These are phyloP conservation scores for Kappamyces sp. DNA, from an alignment of 192 early-diverging fungal species.

Conservation along the genomic window DNA sequence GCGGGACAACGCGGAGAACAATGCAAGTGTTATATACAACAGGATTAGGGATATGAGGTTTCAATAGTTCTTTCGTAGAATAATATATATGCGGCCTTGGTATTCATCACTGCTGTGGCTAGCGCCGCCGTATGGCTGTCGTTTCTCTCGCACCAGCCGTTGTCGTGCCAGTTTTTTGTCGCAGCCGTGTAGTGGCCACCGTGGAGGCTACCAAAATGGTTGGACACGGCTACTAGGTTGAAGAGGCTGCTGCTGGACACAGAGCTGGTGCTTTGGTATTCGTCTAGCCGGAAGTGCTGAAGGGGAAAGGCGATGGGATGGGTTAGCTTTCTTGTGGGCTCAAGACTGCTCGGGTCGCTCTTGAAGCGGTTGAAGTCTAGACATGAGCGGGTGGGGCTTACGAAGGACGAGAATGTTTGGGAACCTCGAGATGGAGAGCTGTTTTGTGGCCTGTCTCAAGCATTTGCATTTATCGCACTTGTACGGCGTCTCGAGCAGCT, in stretches of 20 bases:
- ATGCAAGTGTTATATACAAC: no score
- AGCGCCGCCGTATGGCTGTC: not conserved
- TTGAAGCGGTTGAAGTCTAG: constrained; percentile 19
- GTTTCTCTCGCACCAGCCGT: constrained; percentile 8
- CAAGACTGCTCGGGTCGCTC: not conserved
- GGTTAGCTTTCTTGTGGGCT: not conserved
- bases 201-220: constrained; percentile 22
- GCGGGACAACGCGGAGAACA: not conserved
- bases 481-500: constrained; percentile 62
- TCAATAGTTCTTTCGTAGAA: constrained; percentile 12
- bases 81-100: constrained; percentile 15
- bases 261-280: constrained; percentile 13
- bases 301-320: constrained; percentile 1
- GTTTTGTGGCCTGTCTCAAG: constrained; percentile 26
- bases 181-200: constrained; percentile 67
- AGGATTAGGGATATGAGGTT: not conserved
- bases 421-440: constrained; percentile 26
- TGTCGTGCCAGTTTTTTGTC: not conserved
- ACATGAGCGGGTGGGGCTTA: constrained; percentile 18
- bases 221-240: constrained; percentile 69
- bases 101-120: not conserved
- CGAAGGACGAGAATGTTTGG: constrained; percentile 50
- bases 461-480: constrained; percentile 61
- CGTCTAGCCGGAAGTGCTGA: not conserved
- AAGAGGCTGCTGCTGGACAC: constrained; percentile 46